Evolutionary conservation across 441 rosid species (phyloP), one percentile per base, ranked within the genome.

Genomic region (Raphanus hybrid): DNA sequence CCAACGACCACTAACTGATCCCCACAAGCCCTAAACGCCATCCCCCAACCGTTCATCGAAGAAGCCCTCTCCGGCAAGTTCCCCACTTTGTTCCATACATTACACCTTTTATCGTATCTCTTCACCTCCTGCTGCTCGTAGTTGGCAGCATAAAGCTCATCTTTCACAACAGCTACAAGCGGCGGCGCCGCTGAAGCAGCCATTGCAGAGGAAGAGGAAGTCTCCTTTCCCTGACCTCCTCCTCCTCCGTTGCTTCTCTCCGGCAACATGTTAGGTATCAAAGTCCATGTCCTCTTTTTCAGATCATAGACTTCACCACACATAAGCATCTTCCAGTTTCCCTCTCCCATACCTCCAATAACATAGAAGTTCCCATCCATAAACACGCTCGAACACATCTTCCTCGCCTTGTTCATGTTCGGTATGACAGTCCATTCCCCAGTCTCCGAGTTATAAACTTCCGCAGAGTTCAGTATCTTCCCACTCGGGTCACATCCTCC

Each of bases 331-430:
- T 72, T 84, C 14, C 84, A 84, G 48, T 89, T 86, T 34, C 75
- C 82, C 57, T 87, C 84, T 27, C 92, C 89, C 73, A 88, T 87
- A 34, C 97, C 97, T 14, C 97, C 96, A 55, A 92, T 87, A 20
- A 90, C 93, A 14, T 85, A 92, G 81, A 86, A 90, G 14, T 84
- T 90, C 16, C 86, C 92, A 15, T 92, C 97, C 96, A 92, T 87
- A 63, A 92, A 92, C 86, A 92, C 89, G n/a, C 96, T 91, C 7
- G 96, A 92, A 74, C 97, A 92, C 82, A 88, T 76, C 65, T 90
- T 89, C 71, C 97, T 88, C 0, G 89, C 93, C 9, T 90, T 84
- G 75, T 86, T 78, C 96, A 92, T 90, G 75, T 82, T 84, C 3
- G 93, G 91, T 15, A 90, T 67, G 43, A 71, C 82, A 20, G 85